Base-by-base conservation (phyloP, 768 basidiomycete species). In the Lactarius pseudohatsudake region DNA sequence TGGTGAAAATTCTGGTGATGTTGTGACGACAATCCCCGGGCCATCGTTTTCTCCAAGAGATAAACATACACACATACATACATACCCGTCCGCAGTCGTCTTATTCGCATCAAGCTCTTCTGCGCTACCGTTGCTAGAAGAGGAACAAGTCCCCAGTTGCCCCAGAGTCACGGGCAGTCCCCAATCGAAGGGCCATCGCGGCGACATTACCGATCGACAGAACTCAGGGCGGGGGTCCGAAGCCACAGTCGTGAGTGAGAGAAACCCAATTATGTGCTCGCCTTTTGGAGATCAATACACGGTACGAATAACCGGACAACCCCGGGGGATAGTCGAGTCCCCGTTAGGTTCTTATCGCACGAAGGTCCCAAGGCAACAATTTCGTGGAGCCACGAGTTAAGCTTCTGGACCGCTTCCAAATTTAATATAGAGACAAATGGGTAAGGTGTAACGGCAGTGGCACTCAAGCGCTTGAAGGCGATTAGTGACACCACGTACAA, bases 141-240 rank as follows among this genome's bases (percentile, higher is more conserved):
- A 11, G 45, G 45, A 47, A 26, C 26, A 26, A 22, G 10, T 26
- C 22, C 47, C 22, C 47, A 26, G 22, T 53, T 53, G 5, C 50
- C 13, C 50, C 50, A 53, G 22, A 53, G 5, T 26, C 26, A 53
- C 50, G 50, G 26, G 41, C 41, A 41, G 50, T 50, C 11, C 47
- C 22, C 47, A 50, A 22, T 22, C 11, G 22, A 50, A 26, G 13
- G 50, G 26, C 13, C 50, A 7, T 28, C n/a, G 22, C 10, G 47
- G 47, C 7, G 47, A 53, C 22, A 53, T 13, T 26, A 13, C 50
- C 26, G n/a, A 50, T 11, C 22, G 11, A 53, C 50, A 28, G 50
- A 26, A 53, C 50, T 53, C 50, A 53, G 50, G 50, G 50, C 50
- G 26, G 50, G 50, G 50, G 50, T 53, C 50, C 50, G 50, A 53